A percentile compares a stretch with the other conserved stretches of the same genome.
phyloP scores from a whole-genome alignment of 2,329 filamentous ascomycete genomes.

The Fusarium pseudocircinatum region DNA sequence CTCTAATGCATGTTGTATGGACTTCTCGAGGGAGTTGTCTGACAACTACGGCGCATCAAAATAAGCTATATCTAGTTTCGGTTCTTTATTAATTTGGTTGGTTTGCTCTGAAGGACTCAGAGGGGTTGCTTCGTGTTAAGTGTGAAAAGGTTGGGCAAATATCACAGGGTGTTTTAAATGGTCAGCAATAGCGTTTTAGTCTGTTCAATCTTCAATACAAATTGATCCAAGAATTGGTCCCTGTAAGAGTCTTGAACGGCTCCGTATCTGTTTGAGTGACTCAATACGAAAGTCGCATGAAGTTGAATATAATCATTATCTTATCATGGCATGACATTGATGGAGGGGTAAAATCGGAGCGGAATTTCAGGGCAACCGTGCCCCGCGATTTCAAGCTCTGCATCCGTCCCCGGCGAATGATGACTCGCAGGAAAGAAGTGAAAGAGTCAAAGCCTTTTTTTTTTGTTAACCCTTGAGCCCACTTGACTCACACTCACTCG shows the following conservation, averaged over 20 bases:
- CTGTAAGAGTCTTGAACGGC: too few relatives aligned
- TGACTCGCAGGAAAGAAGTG: conserved; percentile 25
- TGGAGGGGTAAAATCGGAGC: conserved; percentile 35
- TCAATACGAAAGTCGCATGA: background rate
- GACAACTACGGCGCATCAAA: conserved; percentile 40
- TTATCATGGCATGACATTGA: conserved; percentile 3
- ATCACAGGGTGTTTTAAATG: conserved; percentile 14
- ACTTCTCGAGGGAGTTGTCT: conserved; percentile 12
- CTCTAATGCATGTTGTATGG: conserved; percentile 36
- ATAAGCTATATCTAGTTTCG: conserved; percentile 25
- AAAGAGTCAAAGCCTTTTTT: conserved; percentile 40
- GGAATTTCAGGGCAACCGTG: conserved; percentile 32
- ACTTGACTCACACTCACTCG: conserved; percentile 44
- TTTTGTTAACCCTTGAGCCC: conserved; percentile 41
- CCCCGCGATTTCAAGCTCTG: conserved; percentile 31
- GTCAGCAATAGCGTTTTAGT: conserved; percentile 26
- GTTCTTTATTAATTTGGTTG: conserved; percentile 28
- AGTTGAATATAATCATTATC: background rate
- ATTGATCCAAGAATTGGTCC: conserved; percentile 5
- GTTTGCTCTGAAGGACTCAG: conserved; percentile 11
- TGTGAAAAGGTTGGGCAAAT: conserved; percentile 16
- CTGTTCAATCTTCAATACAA: conserved; percentile 24
- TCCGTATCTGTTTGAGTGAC: background rate
- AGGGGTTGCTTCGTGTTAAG: conserved; percentile 1
- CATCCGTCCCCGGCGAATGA: conserved; percentile 16